These are phyloP conservation scores for Alternaria triticimaculans DNA, from an alignment of 2,329 filamentous ascomycete genomes.

Conservation along the genomic window DNA sequence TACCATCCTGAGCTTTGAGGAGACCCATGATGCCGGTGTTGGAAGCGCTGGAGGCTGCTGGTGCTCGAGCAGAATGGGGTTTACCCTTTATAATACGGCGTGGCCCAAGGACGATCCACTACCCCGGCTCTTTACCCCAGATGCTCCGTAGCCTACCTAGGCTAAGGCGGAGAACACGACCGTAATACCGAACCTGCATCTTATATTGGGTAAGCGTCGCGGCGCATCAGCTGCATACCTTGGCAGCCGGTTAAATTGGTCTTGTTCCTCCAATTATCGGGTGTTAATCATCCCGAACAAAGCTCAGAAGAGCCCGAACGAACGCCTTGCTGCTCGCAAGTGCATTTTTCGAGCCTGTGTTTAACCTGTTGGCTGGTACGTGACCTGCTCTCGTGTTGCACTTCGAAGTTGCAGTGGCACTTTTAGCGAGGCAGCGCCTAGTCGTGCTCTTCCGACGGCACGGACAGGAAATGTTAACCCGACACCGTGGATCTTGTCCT, in stretches of 20 bases:
- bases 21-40: slow-evolving; percentile 34
- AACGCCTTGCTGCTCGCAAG: slow-evolving; percentile 7
- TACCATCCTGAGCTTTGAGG: slow-evolving; percentile 31
- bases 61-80: slow-evolving; percentile 13
- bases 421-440: neutral
- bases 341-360: slow-evolving; percentile 4
- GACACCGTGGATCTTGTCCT: neutral
- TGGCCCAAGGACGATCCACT: slow-evolving; percentile 1
- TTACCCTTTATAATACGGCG: slow-evolving; percentile 32
- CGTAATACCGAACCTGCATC: slow-evolving; percentile 35
- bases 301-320: slow-evolving; percentile 12
- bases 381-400: slow-evolving; percentile 20
- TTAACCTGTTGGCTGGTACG: slow-evolving; percentile 12
- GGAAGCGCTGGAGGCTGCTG: slow-evolving; percentile 17
- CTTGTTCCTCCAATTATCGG: slow-evolving; percentile 28
- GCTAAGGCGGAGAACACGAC: slow-evolving; percentile 31
- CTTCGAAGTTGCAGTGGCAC: slow-evolving; percentile 11
- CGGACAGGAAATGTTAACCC: neutral
- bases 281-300: slow-evolving; percentile 19
- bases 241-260: slow-evolving; percentile 36
- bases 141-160: slow-evolving; percentile 17
- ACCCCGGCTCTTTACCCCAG: slow-evolving; percentile 37
- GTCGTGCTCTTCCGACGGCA: neutral
- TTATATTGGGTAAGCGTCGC: slow-evolving; percentile 32
- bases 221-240: slow-evolving; percentile 22